Evolutionary conservation across 306 rosid species (phyloP).

Genomic region (Ormosia emarginata): DNA sequence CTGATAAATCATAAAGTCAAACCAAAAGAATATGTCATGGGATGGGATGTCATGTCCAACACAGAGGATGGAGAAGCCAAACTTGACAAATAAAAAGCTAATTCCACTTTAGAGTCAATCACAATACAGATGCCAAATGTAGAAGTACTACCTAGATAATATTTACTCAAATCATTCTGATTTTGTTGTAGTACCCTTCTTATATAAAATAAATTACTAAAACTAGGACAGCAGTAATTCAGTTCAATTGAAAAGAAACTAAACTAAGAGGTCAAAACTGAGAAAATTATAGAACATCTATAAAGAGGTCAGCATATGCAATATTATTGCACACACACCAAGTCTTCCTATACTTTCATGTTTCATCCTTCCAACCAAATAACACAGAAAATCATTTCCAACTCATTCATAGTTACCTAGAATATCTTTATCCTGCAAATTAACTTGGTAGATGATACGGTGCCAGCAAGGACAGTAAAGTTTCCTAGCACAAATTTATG

Average conservation of each 20-base stretch:
- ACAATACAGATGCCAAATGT: background rate
- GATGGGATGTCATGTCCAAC: background rate
- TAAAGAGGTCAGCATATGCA: background rate
- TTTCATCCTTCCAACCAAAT: background rate
- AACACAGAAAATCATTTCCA: background rate
- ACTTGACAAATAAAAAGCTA: background rate
- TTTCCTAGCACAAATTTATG: too few relatives aligned
- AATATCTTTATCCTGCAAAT: background rate
- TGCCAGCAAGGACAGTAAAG: background rate
- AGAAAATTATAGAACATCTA: background rate
- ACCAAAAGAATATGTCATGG: background rate
- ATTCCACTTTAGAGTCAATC: background rate
- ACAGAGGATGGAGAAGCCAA: background rate
- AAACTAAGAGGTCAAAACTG: background rate
- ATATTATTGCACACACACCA: background rate
- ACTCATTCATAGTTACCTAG: background rate
- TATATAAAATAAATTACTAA: background rate
- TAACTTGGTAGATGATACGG: background rate
- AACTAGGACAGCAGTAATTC: background rate
- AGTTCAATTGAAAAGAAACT: background rate
- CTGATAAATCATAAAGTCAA: background rate
- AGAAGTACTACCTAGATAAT: background rate
- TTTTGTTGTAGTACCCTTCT: background rate
- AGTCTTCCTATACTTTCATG: background rate
- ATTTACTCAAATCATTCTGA: background rate